phyloP scores from a whole-genome alignment of 306 rosid species.

The Rosa chinensis region DNA sequence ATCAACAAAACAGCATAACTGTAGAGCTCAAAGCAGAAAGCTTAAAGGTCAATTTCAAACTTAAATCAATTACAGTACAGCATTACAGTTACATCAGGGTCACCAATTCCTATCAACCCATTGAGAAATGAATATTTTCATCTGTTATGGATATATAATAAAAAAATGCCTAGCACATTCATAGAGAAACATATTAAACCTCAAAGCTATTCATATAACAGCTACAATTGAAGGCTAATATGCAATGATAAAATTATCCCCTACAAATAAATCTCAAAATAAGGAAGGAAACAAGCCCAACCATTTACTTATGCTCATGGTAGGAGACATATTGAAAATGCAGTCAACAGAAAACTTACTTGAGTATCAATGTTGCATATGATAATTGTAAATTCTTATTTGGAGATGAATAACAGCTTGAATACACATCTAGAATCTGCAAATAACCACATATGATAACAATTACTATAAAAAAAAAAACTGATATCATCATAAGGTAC shows the following conservation, averaged over 20 bases:
- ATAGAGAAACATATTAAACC: not conserved
- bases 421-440: constrained; percentile 92
- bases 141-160: not conserved
- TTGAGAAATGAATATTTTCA: not conserved
- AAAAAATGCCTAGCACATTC: not conserved
- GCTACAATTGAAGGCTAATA: not conserved
- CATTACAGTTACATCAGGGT: not conserved
- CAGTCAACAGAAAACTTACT: constrained; percentile 51
- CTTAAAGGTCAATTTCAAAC: constrained; percentile 13
- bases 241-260: not conserved
- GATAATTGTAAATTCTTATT: constrained; percentile 81
- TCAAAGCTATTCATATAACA: not conserved
- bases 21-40: constrained; percentile 34
- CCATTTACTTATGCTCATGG: not conserved
- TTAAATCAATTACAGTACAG: not conserved
- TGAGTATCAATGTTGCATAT: constrained; percentile 79
- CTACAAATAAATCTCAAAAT: not conserved
- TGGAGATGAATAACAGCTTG: constrained; percentile 69
- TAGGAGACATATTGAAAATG: not conserved
- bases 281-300: not conserved
- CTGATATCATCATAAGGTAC: not conserved
- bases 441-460: not conserved
- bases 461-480: too few relatives aligned
- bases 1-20: constrained; percentile 82
- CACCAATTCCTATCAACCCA: not conserved